Conservation (phyloP, 2,329 filamentous ascomycete genomes). For the Diaporthe sp. region DNA sequence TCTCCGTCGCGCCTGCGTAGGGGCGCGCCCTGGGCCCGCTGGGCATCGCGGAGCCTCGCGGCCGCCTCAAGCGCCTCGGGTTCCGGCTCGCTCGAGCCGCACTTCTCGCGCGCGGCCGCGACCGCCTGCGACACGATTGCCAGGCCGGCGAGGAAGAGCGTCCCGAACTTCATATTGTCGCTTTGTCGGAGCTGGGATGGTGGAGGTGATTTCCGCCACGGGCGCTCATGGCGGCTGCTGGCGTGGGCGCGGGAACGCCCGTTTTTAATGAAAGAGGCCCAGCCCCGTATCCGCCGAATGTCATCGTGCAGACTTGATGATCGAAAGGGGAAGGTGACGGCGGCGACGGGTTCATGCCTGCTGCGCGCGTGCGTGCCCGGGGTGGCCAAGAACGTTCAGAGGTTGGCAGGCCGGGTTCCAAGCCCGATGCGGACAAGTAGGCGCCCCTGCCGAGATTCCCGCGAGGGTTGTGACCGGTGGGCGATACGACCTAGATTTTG, state of each 20-base stretch:
- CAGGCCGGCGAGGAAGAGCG: background rate
- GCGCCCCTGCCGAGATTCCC: conserved; percentile 7
- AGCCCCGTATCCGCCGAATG: background rate
- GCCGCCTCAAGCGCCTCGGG: conserved; percentile 3
- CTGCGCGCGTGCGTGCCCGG: background rate
- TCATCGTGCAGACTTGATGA: background rate
- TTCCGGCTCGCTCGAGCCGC: conserved; percentile 12
- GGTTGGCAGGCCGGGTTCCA: background rate
- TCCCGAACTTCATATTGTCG: background rate
- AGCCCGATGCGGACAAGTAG: background rate
- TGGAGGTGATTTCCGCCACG: too few relatives aligned
- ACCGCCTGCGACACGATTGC: background rate
- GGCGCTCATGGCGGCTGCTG: background rate
- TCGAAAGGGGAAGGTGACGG: conserved; percentile 25
- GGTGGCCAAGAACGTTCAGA: background rate
- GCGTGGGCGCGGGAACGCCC: background rate
- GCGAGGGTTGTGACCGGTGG: conserved; percentile 17
- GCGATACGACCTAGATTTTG: conserved; percentile 1
- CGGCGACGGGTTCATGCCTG: background rate
- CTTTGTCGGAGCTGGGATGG: background rate
- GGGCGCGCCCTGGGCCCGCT: conserved; percentile 3
- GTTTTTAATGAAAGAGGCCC: background rate
- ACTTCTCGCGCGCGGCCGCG: background rate
- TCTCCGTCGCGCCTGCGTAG: background rate
- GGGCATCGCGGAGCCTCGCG: background rate